Conservation (phyloP, 257 asterid genomes). For the Lantana camara region DNA sequence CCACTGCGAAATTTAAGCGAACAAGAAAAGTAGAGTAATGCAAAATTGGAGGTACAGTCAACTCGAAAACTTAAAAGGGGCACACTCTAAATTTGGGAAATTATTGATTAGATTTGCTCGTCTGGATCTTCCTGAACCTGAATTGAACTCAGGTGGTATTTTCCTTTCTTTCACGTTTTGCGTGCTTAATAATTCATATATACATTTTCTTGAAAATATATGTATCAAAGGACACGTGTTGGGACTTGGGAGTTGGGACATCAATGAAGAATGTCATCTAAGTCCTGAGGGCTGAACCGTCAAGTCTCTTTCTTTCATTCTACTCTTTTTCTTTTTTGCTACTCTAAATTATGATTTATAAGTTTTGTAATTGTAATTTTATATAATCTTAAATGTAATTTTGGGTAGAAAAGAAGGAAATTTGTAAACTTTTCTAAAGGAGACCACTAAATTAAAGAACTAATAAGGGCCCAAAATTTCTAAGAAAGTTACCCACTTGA, state of each 20-base stretch:
- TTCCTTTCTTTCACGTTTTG: background rate
- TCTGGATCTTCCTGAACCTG: conserved; percentile 1
- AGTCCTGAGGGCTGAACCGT: background rate
- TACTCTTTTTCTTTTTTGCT: background rate
- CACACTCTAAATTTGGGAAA: conserved; percentile 26
- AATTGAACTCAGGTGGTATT: background rate
- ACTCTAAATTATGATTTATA: too few species aligned
- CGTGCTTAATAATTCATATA: background rate
- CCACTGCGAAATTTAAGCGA: conserved; percentile 38
- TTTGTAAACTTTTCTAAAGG: too few species aligned
- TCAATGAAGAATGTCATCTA: background rate
- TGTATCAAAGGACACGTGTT: conserved; percentile 1
- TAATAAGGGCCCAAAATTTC: too few species aligned
- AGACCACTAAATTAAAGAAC: too few species aligned
- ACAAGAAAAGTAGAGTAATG: conserved; percentile 23
- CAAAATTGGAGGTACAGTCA: conserved; percentile 25
- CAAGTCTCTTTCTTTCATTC: background rate
- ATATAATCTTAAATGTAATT: too few species aligned
- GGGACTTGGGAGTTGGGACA: background rate
- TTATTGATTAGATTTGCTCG: conserved; percentile 22
- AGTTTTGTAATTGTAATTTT: too few species aligned
- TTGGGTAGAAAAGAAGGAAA: too few species aligned
- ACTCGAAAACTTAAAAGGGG: conserved; percentile 25
- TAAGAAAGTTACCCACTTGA: too few species aligned
- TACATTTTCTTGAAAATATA: background rate